These are phyloP conservation scores for Vigna radiata DNA, from an alignment of 306 rosid genomes.

Conservation along the genomic window DNA sequence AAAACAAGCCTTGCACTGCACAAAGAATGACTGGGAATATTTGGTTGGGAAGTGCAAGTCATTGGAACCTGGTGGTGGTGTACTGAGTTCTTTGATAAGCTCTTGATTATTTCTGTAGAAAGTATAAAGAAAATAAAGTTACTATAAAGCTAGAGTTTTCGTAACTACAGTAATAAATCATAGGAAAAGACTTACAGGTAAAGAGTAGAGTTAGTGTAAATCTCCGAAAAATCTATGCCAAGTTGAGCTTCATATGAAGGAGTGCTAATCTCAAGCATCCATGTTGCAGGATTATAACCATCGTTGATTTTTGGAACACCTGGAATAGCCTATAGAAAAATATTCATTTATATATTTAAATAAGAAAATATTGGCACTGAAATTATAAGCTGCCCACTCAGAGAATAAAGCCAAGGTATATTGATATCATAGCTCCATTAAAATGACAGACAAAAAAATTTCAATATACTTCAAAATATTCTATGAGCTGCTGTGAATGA, in stretches of 20 bases:
- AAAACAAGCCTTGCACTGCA: conserved; percentile 66
- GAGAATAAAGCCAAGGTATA: not conserved
- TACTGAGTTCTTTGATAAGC: conserved; percentile 52
- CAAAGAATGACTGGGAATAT: conserved; percentile 61
- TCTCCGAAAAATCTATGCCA: conserved; percentile 64
- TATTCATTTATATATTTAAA: not conserved
- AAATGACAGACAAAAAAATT: not conserved
- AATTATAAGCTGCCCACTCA: not conserved
- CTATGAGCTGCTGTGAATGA: conserved; percentile 48
- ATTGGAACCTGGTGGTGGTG: conserved; percentile 57
- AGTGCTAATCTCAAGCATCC: conserved; percentile 77
- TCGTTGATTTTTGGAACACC: conserved; percentile 69
- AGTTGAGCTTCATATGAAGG: conserved; percentile 59
- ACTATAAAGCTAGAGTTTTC: conserved; percentile 3
- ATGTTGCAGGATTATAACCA: conserved; percentile 82
- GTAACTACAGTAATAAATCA: not conserved
- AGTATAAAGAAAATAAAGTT: not conserved
- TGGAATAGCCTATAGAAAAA: conserved; percentile 50
- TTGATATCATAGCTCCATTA: not conserved
- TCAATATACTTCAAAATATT: conserved; percentile 45
- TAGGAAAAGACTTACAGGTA: conserved; percentile 49
- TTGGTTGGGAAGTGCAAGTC: conserved; percentile 70
- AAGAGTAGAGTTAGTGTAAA: conserved; percentile 61
- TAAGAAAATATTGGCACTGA: not conserved
- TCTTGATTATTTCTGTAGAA: conserved; percentile 63